phyloP scores from a whole-genome alignment of 2,329 filamentous ascomycete species.

The Madurella fahalii region DNA sequence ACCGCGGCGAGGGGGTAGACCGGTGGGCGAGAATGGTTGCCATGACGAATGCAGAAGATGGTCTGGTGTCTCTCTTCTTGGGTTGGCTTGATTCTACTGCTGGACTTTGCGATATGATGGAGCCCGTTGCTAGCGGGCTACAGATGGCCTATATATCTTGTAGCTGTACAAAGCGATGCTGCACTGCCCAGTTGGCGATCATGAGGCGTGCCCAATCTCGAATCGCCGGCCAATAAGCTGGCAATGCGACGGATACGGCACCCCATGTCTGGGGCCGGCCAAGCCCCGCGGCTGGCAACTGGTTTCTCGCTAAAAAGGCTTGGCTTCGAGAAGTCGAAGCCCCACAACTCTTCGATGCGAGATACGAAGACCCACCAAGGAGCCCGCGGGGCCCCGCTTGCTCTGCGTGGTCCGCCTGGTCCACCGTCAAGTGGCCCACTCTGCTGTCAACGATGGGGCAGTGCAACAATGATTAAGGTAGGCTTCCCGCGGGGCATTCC shows the following conservation, averaged over 20 bases:
- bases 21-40: not conserved
- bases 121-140: not conserved
- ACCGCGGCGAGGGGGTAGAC: slow-evolving; percentile 2
- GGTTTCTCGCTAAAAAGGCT: not conserved
- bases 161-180: not conserved
- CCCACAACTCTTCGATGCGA: slow-evolving; percentile 15
- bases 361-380: slow-evolving; percentile 16
- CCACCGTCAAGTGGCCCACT: too few species aligned
- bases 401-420: too few species aligned
- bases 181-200: not conserved
- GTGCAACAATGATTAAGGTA: slow-evolving; percentile 12
- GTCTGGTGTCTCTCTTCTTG: not conserved
- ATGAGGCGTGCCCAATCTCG: not conserved
- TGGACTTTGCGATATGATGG: not conserved
- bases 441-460: not conserved
- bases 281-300: not conserved
- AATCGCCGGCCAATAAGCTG: slow-evolving; percentile 9
- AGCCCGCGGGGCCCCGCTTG: too few species aligned
- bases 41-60: not conserved
- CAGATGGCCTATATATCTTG: not conserved
- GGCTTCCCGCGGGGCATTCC: slow-evolving; percentile 12
- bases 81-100: not conserved
- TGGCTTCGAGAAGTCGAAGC: slow-evolving; percentile 10
- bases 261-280: not conserved
- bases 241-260: slow-evolving; percentile 15